Conservation (phyloP, 148 eudicot genomes). For the Mesembryanthemum crystallinum region DNA sequence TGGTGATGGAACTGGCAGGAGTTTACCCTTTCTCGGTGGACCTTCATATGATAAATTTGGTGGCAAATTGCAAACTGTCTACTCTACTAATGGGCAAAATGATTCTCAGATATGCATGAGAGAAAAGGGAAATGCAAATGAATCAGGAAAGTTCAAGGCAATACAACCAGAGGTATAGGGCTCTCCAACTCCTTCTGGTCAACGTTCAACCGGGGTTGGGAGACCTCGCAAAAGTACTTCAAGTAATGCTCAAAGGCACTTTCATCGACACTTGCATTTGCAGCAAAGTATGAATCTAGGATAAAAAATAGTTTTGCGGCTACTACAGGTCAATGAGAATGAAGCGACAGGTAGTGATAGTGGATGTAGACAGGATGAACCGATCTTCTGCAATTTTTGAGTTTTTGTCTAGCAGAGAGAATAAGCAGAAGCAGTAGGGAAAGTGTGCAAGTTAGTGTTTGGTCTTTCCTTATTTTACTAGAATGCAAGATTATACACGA, state of each 20-base stretch:
- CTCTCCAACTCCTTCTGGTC: conserved; percentile 28
- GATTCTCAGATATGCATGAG: conserved; percentile 17
- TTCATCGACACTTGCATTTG: conserved; percentile 62
- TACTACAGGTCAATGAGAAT: conserved; percentile 14
- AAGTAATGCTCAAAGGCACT: conserved; percentile 52
- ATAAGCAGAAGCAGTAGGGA: conserved; percentile 19
- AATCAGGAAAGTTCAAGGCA: conserved; percentile 18
- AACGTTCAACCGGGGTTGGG: conserved; percentile 1
- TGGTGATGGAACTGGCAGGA: conserved; percentile 22
- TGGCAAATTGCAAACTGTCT: conserved; percentile 8
- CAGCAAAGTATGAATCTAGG: conserved; percentile 48
- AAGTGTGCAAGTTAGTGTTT: neutral
- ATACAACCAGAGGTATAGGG: conserved; percentile 4
- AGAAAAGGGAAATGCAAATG: conserved; percentile 23
- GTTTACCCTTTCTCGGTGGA: conserved; percentile 6
- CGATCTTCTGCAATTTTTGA: conserved; percentile 30
- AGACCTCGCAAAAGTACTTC: conserved; percentile 19
- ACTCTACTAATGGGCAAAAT: conserved; percentile 9
- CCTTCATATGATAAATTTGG: conserved; percentile 10
- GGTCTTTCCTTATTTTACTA: neutral
- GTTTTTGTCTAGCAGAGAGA: conserved; percentile 22
- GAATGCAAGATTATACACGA: neutral
- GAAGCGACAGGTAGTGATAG: conserved; percentile 17
- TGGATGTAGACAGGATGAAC: conserved; percentile 21
- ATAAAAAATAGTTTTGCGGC: conserved; percentile 33